Evolutionary conservation across 2,329 filamentous ascomycete genomes (phyloP), one percentile per base, ranked within the genome.

Genomic region (Hypoxylon sp.): DNA sequence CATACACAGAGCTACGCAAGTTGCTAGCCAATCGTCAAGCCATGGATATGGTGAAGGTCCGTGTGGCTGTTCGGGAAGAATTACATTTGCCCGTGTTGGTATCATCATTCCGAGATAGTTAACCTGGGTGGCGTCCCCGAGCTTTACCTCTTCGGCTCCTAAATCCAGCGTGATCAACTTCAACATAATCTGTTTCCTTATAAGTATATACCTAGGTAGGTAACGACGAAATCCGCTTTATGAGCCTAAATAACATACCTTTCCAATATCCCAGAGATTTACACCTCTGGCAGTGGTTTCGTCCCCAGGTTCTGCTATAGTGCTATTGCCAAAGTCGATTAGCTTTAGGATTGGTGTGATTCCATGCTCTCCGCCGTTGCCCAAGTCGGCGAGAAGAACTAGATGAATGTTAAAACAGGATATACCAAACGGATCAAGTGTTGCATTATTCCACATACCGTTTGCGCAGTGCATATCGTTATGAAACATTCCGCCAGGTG

Each of bases 321-420:
- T 4, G 25, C 9, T 13, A 4, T 5, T 1, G 21, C 51, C 51
- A 16, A 54, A 54, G 29, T 54, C 51, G 17, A 54, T 54, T 2
- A 54, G 4, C 38, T 49, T 54, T 11, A 49, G 7, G 3, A 40
- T 36, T 13, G 51, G 51, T 20, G 51, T 35, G 15, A 49, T 31
- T 21, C 0, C 5, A 9, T 54, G 51, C 34, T 54, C 51, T 8
- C 31, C 27, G 15, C 2, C 19, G 9, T 7, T 16, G 6, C 2
- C 7, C 8, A 49, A 40, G 13, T 54, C 51, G 20, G 37, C 51
- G 8, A 48, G 20, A 19, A 54, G 16, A 17, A 54, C 51, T 54
- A 27, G 17, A 23, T 32, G 8, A 7, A 9, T n/a, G n/a, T n/a
- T n/a, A n/a, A n/a, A n/a, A n/a, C n/a, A n/a, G n/a, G n/a, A n/a